Evolutionary conservation across 768 basidiomycete species (phyloP).

Genomic region (Gloeopeniophorella convolvens): DNA sequence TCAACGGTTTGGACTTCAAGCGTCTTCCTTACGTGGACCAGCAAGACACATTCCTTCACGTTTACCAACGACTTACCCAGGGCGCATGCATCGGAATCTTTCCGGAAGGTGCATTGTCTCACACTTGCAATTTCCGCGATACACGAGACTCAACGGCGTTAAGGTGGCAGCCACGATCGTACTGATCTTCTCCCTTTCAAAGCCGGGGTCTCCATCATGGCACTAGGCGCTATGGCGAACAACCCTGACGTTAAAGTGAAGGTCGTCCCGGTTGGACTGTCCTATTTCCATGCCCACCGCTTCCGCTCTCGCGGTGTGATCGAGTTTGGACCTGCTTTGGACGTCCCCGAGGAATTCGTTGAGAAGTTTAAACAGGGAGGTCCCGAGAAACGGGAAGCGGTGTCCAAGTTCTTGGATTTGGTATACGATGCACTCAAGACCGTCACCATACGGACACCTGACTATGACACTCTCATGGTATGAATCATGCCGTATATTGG

Average conservation of each 20-base stretch:
- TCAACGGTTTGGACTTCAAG: conserved; percentile 71
- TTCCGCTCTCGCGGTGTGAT: conserved; percentile 97
- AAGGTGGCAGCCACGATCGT: conserved; percentile 97
- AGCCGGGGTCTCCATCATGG: conserved; percentile 97
- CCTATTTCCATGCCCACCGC: conserved; percentile 38
- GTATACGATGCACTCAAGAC: conserved; percentile 93
- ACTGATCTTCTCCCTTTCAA: conserved; percentile 95
- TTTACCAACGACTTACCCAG: conserved; percentile 79
- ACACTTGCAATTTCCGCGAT: not conserved
- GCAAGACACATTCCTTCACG: conserved; percentile 88
- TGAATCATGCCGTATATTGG: conserved; percentile 22
- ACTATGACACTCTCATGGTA: conserved; percentile 98
- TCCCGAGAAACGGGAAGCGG: conserved; percentile 80
- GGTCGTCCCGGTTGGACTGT: conserved; percentile 62
- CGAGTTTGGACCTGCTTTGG: conserved; percentile 88
- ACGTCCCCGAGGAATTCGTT: conserved; percentile 85
- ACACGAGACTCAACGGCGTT: conserved; percentile 8
- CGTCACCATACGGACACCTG: conserved; percentile 91
- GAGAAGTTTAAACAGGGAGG: conserved; percentile 92
- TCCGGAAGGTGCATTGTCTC: conserved; percentile 73
- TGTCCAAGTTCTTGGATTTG: conserved; percentile 80
- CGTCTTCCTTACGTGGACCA: conserved; percentile 87
- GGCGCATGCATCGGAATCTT: conserved; percentile 96
- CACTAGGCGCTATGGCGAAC: conserved; percentile 93
- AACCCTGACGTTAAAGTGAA: conserved; percentile 82